These are phyloP conservation scores for Ophiostoma montium DNA, from an alignment of 2,329 filamentous ascomycete genomes.

Conservation along the genomic window DNA sequence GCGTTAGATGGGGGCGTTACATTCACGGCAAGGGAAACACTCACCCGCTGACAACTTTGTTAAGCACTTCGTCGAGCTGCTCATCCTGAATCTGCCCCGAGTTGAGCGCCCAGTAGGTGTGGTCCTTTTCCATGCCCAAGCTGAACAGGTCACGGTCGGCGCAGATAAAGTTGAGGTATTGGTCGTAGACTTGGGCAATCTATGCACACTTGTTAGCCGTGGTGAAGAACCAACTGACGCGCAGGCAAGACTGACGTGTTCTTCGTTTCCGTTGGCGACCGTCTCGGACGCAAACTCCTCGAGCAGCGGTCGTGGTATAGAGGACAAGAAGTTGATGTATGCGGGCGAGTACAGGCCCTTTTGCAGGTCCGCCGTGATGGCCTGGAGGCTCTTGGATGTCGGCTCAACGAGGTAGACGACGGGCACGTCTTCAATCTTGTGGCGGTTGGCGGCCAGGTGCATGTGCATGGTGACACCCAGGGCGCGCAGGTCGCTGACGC, in stretches of 20 bases:
- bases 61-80: constrained; percentile 73
- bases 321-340: constrained; percentile 94
- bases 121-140: constrained; percentile 75
- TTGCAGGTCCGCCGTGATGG: constrained; percentile 73
- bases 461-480: constrained; percentile 97
- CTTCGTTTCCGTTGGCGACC: constrained; percentile 68
- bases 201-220: constrained; percentile 22
- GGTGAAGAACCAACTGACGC: no score
- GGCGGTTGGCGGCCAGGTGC: constrained; percentile 68
- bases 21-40: not conserved
- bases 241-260: constrained; percentile 30
- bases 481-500: constrained; percentile 80
- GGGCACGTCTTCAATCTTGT: constrained; percentile 90
- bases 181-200: constrained; percentile 86
- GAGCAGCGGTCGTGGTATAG: constrained; percentile 74
- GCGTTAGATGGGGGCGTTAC: not conserved
- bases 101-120: constrained; percentile 93
- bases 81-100: constrained; percentile 83
- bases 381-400: constrained; percentile 62
- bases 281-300: constrained; percentile 92
- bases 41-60: constrained; percentile 74
- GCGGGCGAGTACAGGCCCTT: constrained; percentile 83
- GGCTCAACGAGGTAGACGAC: constrained; percentile 95
- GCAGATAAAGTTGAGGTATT: constrained; percentile 95
- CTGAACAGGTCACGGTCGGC: constrained; percentile 93